Base-by-base conservation (phyloP, 2,329 filamentous ascomycete species). In the Calonectria crousiana region DNA sequence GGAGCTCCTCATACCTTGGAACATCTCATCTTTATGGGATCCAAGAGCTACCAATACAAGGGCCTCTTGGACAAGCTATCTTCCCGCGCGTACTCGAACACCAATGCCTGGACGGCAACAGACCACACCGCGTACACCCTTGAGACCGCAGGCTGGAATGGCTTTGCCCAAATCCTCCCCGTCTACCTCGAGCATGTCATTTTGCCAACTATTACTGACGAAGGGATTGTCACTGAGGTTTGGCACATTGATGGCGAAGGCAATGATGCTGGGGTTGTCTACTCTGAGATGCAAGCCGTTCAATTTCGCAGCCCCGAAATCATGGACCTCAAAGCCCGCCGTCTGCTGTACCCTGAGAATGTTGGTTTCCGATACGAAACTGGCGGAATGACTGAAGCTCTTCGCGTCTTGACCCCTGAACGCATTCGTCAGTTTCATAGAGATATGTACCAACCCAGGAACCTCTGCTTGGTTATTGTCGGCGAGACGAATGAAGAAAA, bases 381-480 rank as follows among this genome's bases (percentile, higher is more conserved):
- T n/a, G 97, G 97, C 16, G 97, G 97, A 18, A 95, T 98, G 93
- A 97, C 97, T 87, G 95, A 98, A 80, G 94, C 95, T 41, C 89
- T 99, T 65, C 93, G 97, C 52, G 92, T 95, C 4, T 87, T 99
- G 60, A 97, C 95, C 0, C 92, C 95, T 2, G 94, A 98, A 67
- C 93, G 95, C 49, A 99, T 99, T 78, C 93, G 97, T n/a, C 92
- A 93, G 73, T 99, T 98, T 81, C 97, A 99, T 84, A 93, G 93
- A 75, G 94, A 96, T 77, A 98, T 99, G 96, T 99, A 99, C 82
- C 96, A 98, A 83, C 97, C 97, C 4, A 96, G 96, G 83, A 99
- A 99, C 81, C 88, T 99, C 74, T 97, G 96, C 77, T 87, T 99
- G 34, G 91, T 98, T 32, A 92, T 99, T 73, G 93, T 97, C n/a